A percentile compares a stretch with the other conserved stretches of the same genome.
Conservation (phyloP, 192 early-diverging fungal genomes). For the Piromyces finnis region DNA sequence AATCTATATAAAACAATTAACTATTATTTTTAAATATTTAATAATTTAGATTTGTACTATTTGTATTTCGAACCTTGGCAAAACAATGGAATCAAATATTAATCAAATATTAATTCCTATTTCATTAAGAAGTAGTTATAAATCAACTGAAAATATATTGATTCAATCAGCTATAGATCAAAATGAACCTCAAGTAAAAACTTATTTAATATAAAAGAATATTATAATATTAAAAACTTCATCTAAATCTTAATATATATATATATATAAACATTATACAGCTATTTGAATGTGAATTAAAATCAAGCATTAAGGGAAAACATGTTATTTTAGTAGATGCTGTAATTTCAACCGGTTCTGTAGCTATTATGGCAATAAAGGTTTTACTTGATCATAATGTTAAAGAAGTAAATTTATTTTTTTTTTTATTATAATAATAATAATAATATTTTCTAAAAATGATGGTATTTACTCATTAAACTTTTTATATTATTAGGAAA, state of each 20-base stretch:
- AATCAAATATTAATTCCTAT: conserved; percentile 43
- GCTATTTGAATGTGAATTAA: neutral
- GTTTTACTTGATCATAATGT: conserved; percentile 83
- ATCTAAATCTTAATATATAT: no score
- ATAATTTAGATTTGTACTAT: conserved; percentile 57
- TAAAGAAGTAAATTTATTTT: conserved; percentile 40
- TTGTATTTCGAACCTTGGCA: conserved; percentile 69
- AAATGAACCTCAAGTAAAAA: conserved; percentile 73
- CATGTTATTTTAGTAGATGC: conserved; percentile 70
- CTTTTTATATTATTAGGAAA: neutral
- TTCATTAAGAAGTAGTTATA: conserved; percentile 22
- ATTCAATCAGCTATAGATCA: conserved; percentile 64
- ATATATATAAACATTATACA: conserved; percentile 53
- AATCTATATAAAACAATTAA: no score
- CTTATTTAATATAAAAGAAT: no score
- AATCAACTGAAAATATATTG: conserved; percentile 72
- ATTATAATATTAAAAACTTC: no score
- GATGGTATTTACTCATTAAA: no score
- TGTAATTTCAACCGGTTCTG: conserved; percentile 76
- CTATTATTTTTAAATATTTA: no score
- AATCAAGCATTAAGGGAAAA: conserved; percentile 23
- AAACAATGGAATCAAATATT: conserved; percentile 78
- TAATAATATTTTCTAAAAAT: no score
- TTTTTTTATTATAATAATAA: no score
- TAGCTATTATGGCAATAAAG: conserved; percentile 88